These are phyloP conservation scores for Erigeron canadensis DNA, from an alignment of 129 eudicot genomes.

Conservation along the genomic window DNA sequence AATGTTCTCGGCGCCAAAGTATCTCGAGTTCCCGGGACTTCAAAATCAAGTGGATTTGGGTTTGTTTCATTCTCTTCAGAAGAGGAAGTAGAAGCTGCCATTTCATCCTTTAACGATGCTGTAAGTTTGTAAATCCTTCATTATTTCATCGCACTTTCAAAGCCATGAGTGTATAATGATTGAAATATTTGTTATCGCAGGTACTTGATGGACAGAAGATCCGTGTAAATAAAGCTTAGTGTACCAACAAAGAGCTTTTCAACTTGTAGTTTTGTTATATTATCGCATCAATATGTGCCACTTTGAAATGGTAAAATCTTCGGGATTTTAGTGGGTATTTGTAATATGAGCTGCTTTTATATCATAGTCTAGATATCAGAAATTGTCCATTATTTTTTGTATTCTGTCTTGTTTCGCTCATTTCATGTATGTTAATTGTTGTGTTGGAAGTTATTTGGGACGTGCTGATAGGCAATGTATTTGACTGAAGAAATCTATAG, in stretches of 20 bases:
- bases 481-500: too few relatives aligned
- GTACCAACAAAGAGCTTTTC: conserved; percentile 16
- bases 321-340: conserved; percentile 22
- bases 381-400: neutral
- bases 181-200: conserved; percentile 39
- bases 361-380: neutral
- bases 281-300: neutral
- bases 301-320: conserved; percentile 8
- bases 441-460: too few relatives aligned
- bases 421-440: too few relatives aligned
- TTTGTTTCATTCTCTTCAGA: conserved; percentile 84
- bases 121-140: conserved; percentile 40
- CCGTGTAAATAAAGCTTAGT: conserved; percentile 81
- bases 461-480: too few relatives aligned
- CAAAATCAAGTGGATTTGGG: conserved; percentile 84
- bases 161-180: neutral
- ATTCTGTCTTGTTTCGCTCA: too few relatives aligned
- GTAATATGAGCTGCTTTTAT: conserved; percentile 5
- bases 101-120: conserved; percentile 63
- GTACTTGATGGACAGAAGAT: conserved; percentile 84
- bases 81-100: conserved; percentile 83
- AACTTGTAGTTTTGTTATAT: conserved; percentile 13
- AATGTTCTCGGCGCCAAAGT: conserved; percentile 84
- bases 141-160: neutral
- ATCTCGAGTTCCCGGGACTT: conserved; percentile 85